Base-by-base conservation (phyloP, 441 rosid species). In the Capsella rubella region DNA sequence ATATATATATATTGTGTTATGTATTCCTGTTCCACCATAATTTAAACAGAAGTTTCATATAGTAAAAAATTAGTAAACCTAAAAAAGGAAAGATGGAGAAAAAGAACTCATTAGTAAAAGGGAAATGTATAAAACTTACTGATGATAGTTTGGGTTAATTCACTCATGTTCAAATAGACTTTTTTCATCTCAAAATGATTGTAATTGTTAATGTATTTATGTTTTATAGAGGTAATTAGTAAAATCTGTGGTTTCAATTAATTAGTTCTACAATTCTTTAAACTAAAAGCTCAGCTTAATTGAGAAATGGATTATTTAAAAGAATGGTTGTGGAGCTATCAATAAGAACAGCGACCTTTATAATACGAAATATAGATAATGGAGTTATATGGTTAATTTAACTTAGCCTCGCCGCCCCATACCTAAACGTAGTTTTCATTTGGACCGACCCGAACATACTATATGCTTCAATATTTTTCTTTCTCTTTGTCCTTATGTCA, bases 371-470 rank as follows among this genome's bases (percentile, higher is more conserved):
- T 4, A 16, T 40, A 57, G 82, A 78, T 85, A 80, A 61, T 69
- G 74, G 63, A 65, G 28, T 52, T 32, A 10, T 11, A n/a, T 35
- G 45, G 49, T 21, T 64, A 73, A 71, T 47, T 68, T 45, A 79
- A 45, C 72, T 10, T 49, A 53, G 67, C 68, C 67, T 66, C 72
- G 82, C 81, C 85, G 84, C 78, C 87, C 84, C 81, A 80, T 80
- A 60, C 67, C 60, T 60, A 60, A 59, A 71, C 32, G 55, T 60
- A 15, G 67, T 29, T 71, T 60, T 71, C 67, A 51, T 60, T 60
- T 37, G 60, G 52, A 60, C 75, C 67, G 67, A 71, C 67, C 57
- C 37, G 39, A 35, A 35, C 61, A 59, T 68, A 25, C 21, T 16
- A 59, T 60, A 35, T 71, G n/a, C 39, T 59, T 63, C 51, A 61